These are phyloP conservation scores for Sclerotinia nivalis DNA, from an alignment of 2,329 filamentous ascomycete species.

Conservation along the genomic window DNA sequence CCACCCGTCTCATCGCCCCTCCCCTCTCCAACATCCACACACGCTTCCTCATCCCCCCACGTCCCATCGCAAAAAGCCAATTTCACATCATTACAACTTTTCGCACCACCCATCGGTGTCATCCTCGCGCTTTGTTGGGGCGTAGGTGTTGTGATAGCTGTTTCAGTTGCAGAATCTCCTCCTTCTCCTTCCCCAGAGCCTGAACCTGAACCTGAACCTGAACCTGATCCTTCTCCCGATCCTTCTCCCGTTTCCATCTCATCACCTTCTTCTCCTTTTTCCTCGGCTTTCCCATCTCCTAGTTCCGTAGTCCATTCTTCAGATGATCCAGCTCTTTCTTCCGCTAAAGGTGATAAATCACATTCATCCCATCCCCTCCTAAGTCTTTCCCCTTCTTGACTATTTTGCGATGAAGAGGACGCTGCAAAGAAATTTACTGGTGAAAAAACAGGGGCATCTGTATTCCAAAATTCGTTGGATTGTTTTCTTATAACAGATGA, in stretches of 20 bases:
- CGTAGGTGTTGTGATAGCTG: conserved; percentile 3
- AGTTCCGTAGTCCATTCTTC: background rate
- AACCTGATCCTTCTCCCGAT: background rate
- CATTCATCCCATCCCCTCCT: conserved; percentile 6
- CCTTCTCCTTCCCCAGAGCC: background rate
- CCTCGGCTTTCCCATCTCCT: background rate
- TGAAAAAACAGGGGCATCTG: background rate
- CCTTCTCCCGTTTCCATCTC: background rate
- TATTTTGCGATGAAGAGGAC: background rate
- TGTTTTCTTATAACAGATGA: background rate
- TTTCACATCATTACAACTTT: conserved; percentile 7
- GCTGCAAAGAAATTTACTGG: background rate
- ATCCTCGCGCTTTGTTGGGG: background rate
- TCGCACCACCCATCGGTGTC: background rate
- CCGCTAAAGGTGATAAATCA: background rate
- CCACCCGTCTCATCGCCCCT: background rate
- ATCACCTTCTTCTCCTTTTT: background rate
- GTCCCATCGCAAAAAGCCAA: background rate
- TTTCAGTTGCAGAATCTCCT: background rate
- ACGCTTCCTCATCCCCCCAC: too few species aligned
- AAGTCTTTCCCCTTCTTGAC: background rate
- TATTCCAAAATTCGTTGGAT: conserved; percentile 11
- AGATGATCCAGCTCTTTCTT: background rate
- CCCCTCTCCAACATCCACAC: background rate
- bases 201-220: background rate